Percentiles rank a stretch among this genome's conserved stretches.
phyloP scores from a whole-genome alignment of 1,284 basidiomycete genomes.

The Cryptococcus deneoformans region DNA sequence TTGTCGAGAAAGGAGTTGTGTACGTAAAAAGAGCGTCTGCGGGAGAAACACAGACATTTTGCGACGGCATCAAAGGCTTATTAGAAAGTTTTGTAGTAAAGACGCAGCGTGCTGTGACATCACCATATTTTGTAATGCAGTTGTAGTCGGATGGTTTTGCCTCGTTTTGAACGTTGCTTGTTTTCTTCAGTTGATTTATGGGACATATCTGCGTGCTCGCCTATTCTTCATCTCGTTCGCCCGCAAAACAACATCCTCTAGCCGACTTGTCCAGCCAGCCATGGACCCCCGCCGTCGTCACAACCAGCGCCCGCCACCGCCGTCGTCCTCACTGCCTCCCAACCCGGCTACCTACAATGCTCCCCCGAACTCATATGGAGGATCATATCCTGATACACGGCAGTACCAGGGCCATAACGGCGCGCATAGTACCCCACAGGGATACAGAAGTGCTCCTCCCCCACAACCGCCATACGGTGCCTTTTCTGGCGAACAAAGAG shows the following conservation, averaged over 20 bases:
- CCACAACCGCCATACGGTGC: not conserved
- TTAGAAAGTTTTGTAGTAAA: no score
- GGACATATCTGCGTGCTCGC: no score
- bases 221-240: no score
- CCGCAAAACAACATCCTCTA: not conserved
- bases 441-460: not conserved
- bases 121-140: no score
- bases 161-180: no score
- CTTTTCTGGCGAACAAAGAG: conserved; percentile 1
- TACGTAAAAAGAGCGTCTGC: no score
- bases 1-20: no score
- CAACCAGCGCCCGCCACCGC: conserved; percentile 6
- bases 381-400: not conserved
- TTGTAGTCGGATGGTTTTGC: no score
- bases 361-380: conserved; percentile 1
- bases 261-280: not conserved
- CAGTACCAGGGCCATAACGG: not conserved
- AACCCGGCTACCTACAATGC: conserved; percentile 1
- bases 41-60: no score
- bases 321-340: conserved; percentile 2
- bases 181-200: no score
- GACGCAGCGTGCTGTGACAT: no score
- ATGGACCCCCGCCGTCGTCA: conserved; percentile 24
- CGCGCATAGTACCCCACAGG: not conserved
- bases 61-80: no score